Evolutionary conservation across 352 stramenopile genomes (phyloP).

Genomic region (Phytopythium ostracodes): DNA sequence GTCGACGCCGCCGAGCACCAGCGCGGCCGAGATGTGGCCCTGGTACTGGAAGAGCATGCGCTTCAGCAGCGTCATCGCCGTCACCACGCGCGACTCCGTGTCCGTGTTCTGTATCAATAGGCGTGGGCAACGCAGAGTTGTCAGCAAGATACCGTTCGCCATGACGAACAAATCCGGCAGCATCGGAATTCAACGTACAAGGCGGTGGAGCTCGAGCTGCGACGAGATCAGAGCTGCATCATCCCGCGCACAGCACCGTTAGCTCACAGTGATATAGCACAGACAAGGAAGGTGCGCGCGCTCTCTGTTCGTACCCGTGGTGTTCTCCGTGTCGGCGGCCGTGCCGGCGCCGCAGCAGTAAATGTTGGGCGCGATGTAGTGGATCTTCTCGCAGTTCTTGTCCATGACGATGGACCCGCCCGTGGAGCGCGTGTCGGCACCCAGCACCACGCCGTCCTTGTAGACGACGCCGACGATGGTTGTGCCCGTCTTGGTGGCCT

Average conservation of each 20-base stretch:
- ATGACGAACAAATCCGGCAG: neutral
- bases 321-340: slow-evolving; percentile 97
- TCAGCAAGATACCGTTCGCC: neutral
- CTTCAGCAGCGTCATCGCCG: slow-evolving; percentile 97
- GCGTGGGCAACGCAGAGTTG: neutral
- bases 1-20: slow-evolving; percentile 98
- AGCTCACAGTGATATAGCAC: neutral
- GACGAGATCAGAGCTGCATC: slow-evolving; percentile 62
- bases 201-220: slow-evolving; percentile 94
- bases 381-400: slow-evolving; percentile 99
- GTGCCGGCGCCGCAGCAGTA: slow-evolving; percentile 98
- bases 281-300: too few relatives aligned
- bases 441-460: slow-evolving; percentile 93
- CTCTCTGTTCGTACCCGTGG: slow-evolving; percentile 60
- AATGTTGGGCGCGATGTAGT: slow-evolving; percentile 99
- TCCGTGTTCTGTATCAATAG: slow-evolving; percentile 56
- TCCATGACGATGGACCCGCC: slow-evolving; percentile 95
- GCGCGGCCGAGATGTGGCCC: slow-evolving; percentile 93
- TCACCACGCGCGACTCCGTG: slow-evolving; percentile 92
- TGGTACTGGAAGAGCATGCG: slow-evolving; percentile 97
- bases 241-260: neutral
- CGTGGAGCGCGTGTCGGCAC: slow-evolving; percentile 97
- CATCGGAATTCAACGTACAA: slow-evolving; percentile 53
- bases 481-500: slow-evolving; percentile 92
- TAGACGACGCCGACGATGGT: slow-evolving; percentile 22